phyloP scores from a whole-genome alignment of 2,329 filamentous ascomycete species.

The Hypoxylon sp. region DNA sequence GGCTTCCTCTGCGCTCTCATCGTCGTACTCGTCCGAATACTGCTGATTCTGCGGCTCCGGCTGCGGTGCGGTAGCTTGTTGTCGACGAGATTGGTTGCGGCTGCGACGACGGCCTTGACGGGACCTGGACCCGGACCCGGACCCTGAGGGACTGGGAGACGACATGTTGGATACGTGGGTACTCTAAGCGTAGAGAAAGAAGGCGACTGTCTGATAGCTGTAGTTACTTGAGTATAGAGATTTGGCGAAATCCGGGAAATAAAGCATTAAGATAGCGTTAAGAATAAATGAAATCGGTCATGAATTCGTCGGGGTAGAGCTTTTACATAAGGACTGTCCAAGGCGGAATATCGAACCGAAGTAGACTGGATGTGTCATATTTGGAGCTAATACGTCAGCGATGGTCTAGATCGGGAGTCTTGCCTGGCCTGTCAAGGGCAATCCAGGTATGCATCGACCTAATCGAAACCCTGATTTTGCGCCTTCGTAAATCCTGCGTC shows the following conservation, averaged over 20 bases:
- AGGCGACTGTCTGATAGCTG: not conserved
- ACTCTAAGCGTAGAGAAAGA: slow-evolving; percentile 1
- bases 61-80: slow-evolving; percentile 46
- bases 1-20: slow-evolving; percentile 48
- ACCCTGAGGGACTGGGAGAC: slow-evolving; percentile 46
- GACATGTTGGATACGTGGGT: slow-evolving; percentile 45
- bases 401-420: slow-evolving; percentile 29
- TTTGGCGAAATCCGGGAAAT: not conserved
- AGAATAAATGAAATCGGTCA: not conserved
- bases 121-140: slow-evolving; percentile 35
- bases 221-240: not conserved
- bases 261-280: not conserved
- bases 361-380: slow-evolving; percentile 28
- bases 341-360: slow-evolving; percentile 12
- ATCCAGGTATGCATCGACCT: slow-evolving; percentile 4
- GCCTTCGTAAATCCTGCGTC: slow-evolving; percentile 19
- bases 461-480: slow-evolving; percentile 39
- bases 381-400: slow-evolving; percentile 38
- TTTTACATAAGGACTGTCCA: slow-evolving; percentile 41
- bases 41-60: slow-evolving; percentile 45
- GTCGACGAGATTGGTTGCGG: slow-evolving; percentile 47
- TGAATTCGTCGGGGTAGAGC: slow-evolving; percentile 12
- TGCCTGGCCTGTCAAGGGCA: slow-evolving; percentile 16
- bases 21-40: slow-evolving; percentile 46
- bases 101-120: slow-evolving; percentile 49